Base-by-base conservation (phyloP, 768 basidiomycete genomes). In the Kwoniella heveanensis region DNA sequence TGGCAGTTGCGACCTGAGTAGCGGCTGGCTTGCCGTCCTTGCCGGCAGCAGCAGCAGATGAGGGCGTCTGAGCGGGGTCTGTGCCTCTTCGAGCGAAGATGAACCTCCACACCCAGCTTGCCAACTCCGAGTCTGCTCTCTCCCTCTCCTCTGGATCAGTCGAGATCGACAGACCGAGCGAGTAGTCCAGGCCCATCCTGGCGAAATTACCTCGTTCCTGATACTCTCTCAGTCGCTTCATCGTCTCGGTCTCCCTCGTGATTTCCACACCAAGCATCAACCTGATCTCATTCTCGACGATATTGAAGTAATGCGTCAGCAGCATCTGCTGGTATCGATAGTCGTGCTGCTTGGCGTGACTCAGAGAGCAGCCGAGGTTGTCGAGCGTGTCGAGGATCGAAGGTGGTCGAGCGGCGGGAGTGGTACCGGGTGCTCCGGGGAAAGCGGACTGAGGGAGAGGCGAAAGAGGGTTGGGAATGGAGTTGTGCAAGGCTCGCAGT, bases 231-330 rank as follows among this genome's bases (percentile, higher is more conserved):
- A 64, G 17, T n/a, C 62, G 7, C 37, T 56, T 64, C 54, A 54
- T 57, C 29, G 53, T 64, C 26, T 56, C 62, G 21, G 25, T 29
- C 17, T 64, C 87, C 80, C 73, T 94, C 91, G 2, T 90, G 90
- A 0, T 89, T 78, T 68, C 76, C 60, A 73, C 78, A 56, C 88
- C 88, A 47, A 92, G 86, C 27, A 92, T 88, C 5, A 85, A 82
- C 21, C 93, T 88, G 52, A 97, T 87, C 59, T 92, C 89, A 74
- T 90, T 89, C 76, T 97, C 95, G 66, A 91, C 85, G 77, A 97
- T 91, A 68, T 92, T 82, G 83, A 97, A 98, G 82, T 94, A 96
- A 81, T 96, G 92, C 79, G 95, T 92, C 66, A 96, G 84, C 64
- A 97, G 83, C 37, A 49, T 48, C 36, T 64, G 62, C 27, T 64